A percentile compares a stretch with the other conserved stretches of the same genome.
Conservation (phyloP, 148 eudicot genomes). For the Cornus suecica region DNA sequence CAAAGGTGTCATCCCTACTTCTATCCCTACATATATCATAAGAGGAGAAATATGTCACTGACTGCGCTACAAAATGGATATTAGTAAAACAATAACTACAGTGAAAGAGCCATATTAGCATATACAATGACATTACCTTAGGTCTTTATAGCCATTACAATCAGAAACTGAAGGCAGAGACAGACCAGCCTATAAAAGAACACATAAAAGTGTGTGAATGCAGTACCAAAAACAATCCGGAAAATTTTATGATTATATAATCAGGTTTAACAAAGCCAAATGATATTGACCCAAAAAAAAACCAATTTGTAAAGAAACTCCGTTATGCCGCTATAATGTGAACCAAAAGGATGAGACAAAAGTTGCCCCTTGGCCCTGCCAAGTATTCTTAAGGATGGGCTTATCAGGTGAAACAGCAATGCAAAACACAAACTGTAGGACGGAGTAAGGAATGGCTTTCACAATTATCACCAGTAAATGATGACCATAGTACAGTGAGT, state of each 20-base stretch:
- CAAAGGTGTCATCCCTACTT: conserved; percentile 35
- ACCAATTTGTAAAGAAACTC: background rate
- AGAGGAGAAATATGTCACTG: background rate
- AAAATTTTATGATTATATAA: background rate
- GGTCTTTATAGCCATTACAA: conserved; percentile 35
- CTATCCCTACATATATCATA: conserved; percentile 36
- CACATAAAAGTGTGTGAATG: background rate
- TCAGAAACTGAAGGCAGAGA: conserved; percentile 32
- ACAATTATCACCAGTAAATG: too few relatives aligned
- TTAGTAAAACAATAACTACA: background rate
- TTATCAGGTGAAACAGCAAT: too few relatives aligned
- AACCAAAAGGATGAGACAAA: background rate
- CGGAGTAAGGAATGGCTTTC: too few relatives aligned
- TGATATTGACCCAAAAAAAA: background rate
- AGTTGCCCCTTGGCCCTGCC: too few relatives aligned
- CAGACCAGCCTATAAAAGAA: conserved; percentile 26
- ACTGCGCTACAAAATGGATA: background rate
- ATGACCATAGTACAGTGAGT: too few relatives aligned
- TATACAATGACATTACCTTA: conserved; percentile 29
- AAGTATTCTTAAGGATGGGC: too few relatives aligned
- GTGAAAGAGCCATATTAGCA: background rate
- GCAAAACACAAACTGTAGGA: too few relatives aligned
- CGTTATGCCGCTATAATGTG: background rate
- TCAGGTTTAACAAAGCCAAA: conserved; percentile 2
- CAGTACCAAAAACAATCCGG: background rate